Base-by-base conservation (phyloP, 2,329 filamentous ascomycete species). In the Calonectria pseudoreteaudii region DNA sequence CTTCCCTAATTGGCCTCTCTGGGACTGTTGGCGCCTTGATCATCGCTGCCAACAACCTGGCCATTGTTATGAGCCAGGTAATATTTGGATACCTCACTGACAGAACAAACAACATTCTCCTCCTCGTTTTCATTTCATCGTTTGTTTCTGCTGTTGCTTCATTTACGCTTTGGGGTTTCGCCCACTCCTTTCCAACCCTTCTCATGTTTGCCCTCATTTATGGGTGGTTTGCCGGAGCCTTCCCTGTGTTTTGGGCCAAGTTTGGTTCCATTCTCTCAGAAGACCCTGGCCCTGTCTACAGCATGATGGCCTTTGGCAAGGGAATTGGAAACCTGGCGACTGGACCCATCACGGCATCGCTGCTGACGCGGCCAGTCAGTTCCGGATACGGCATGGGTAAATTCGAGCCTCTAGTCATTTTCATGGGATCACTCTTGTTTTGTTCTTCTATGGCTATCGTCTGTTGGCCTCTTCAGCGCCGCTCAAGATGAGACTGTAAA, bases 91-190 rank as follows among this genome's bases (percentile, higher is more conserved):
- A 84, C 47, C 76, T 90, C 26, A 85, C 84, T n/a, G 90, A 91
- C 76, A 71, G 77, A 1, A 80, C 86, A n/a, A 83, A 82, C 34
- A 83, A 89, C 5, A 85, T 88, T 11, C 85, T 88, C 2, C 78
- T 86, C 3, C 86, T 91, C 5, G 74, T 80, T 2, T 80, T 78
- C 16, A 26, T 77, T 1, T 90, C 88, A 0, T 87, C 87, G 0
- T 73, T 89, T 3, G 86, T 87, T 1, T 88, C 89, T 0, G 86
- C 86, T 0, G 65, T 89, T 0, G 86, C 87, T 0, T 86, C 88
- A 0, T 86, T 91, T 52, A 79, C 90, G 0, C 82, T 91, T 30
- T 92, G 91, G 90, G 90, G 90, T 0, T 79, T 91, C 20, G 86
- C 87, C 4, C 84, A 83, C 0, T 83, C 84, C 0, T 81, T 87